phyloP scores from a whole-genome alignment of 108 stramenopile species.

The Nannochloropsis oceanica region DNA sequence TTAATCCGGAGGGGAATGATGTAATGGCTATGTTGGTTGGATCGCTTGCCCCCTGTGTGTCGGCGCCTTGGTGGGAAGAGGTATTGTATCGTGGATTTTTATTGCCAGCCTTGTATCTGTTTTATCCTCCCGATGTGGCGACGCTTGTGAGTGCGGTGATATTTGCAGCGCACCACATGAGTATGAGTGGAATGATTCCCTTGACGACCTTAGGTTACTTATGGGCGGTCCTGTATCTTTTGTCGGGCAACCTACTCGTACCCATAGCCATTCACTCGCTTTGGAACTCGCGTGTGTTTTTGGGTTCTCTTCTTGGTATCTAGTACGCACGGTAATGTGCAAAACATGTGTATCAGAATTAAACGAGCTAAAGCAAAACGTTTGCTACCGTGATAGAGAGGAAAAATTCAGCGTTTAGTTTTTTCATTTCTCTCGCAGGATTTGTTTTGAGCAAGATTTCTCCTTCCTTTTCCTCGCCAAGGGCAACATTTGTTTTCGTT shows the following conservation, averaged over 20 bases:
- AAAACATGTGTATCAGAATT: no score
- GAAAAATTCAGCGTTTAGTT: not conserved
- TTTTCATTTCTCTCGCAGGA: not conserved
- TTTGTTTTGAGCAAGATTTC: no score
- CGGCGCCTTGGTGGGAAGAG: slow-evolving; percentile 54
- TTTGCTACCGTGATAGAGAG: not conserved
- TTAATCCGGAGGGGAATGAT: slow-evolving; percentile 78
- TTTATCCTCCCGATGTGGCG: slow-evolving; percentile 52
- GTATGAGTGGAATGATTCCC: slow-evolving; percentile 56
- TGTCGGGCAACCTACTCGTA: slow-evolving; percentile 59
- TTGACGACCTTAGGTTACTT: slow-evolving; percentile 65
- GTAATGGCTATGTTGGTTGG: slow-evolving; percentile 58
- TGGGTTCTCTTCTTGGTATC: slow-evolving; percentile 71
- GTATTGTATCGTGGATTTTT: slow-evolving; percentile 68
- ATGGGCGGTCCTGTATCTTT: slow-evolving; percentile 67
- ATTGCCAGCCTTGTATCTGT: slow-evolving; percentile 27
- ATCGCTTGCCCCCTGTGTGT: slow-evolving; percentile 73
- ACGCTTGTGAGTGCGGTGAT: slow-evolving; percentile 56
- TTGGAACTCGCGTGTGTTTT: slow-evolving; percentile 81
- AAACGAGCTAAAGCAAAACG: no score
- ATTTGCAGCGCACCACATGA: slow-evolving; percentile 71
- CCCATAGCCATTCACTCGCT: slow-evolving; percentile 75
- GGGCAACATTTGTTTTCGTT: no score
- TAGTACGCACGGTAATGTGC: slow-evolving; percentile 18
- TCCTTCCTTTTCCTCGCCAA: no score